Evolutionary conservation across 228 moss, liverwort and hornwort genomes (phyloP), one percentile per base, ranked within the genome.

Genomic region (Sphagnum fallax): DNA sequence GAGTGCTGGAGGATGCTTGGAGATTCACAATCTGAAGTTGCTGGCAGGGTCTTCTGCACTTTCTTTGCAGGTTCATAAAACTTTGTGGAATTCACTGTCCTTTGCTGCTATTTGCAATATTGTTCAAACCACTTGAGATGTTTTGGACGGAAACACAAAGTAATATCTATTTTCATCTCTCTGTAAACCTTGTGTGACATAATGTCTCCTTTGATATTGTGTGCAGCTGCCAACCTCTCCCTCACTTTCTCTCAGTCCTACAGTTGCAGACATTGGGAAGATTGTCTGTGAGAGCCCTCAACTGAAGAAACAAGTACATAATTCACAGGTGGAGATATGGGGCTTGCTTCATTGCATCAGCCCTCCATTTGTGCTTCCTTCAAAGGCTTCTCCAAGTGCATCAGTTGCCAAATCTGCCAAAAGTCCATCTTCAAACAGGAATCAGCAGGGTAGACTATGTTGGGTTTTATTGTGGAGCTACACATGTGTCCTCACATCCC

Each of bases 391-490:
- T 53, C 69, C 72, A 52, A 48, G 68, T 60, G 69, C 71, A 62
- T 61, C 69, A 51, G 18, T 55, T 14, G 73, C 65, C 67, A 59
- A 64, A 55, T 64, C 66, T 14, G 16, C 52, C 10, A 4, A 49
- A 48, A 73, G 16, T 65, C 74, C 65, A 63, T 75, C 18, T 76
- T 75, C 47, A 68, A 68, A 52, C 65, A 60, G 5, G 62, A 67
- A 67, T 61, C 75, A 53, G 74, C 79, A 14, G 60, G 50, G 69
- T 74, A 77, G 79, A 69, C 70, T 65, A 79, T 82, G 80, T 75
- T 84, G 61, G 92, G 92, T 61, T 90, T 80, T 68, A 71, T 92
- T 64, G 75, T 84, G 68, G 86, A 81, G 82, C 78, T 92, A 76
- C 69, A 78, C 10, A 53, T 70, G 74, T 88, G 82, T 77, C 72